Evolutionary conservation across 1,284 basidiomycete species (phyloP).

Genomic region (Apiotrichum gamsii): DNA sequence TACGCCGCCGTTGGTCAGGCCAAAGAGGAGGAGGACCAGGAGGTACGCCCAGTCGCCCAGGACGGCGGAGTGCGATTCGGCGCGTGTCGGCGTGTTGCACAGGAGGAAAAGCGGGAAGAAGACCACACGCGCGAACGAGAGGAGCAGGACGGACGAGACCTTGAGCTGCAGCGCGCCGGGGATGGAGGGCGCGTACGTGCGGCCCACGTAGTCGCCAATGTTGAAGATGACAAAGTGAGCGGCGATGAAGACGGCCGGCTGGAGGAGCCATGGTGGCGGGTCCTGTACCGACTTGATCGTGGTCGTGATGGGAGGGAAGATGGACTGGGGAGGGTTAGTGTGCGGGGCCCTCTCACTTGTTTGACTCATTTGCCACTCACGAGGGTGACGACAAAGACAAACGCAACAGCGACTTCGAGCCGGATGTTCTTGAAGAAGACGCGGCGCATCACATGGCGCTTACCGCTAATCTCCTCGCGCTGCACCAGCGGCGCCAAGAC

Average conservation of each 20-base stretch:
- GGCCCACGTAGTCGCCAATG: constrained; percentile 68
- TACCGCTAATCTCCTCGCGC: constrained; percentile 11
- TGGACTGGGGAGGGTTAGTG: constrained; percentile 53
- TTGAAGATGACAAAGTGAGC: constrained; percentile 49
- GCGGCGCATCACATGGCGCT: constrained; percentile 17
- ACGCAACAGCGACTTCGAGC: constrained; percentile 67
- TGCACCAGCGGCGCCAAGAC: constrained; percentile 19
- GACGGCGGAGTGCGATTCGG: constrained; percentile 50
- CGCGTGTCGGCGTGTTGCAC: constrained; percentile 56
- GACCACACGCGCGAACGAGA: constrained; percentile 61
- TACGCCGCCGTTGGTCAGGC: constrained; percentile 62
- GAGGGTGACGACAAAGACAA: constrained; percentile 70
- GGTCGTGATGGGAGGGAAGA: constrained; percentile 77
- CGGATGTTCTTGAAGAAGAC: constrained; percentile 56
- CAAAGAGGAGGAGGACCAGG: constrained; percentile 63
- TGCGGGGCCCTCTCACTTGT: not conserved
- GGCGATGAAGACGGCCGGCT: constrained; percentile 44
- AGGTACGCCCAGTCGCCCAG: constrained; percentile 69
- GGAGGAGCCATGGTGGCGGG: constrained; percentile 31
- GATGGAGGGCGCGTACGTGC: constrained; percentile 62
- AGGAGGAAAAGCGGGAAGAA: constrained; percentile 78
- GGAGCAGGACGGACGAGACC: constrained; percentile 14
- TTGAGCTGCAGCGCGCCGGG: constrained; percentile 48
- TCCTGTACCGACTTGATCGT: constrained; percentile 63
- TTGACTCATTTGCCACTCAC: constrained; percentile 49